Conservation (phyloP, 2,329 filamentous ascomycete species). For the Tolypocladium nubicola region DNA sequence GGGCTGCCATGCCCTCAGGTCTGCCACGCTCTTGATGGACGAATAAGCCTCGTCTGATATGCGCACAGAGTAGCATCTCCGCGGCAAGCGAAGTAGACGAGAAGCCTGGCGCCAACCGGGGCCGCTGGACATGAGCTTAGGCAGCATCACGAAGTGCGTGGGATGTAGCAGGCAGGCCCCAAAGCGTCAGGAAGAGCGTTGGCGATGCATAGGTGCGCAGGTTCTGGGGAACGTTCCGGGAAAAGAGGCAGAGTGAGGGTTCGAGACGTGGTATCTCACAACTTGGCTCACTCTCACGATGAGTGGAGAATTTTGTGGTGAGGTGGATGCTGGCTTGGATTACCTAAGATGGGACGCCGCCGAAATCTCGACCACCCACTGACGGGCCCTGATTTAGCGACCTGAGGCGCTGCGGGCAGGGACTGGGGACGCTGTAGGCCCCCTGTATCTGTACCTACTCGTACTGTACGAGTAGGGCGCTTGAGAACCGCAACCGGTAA, state of each 20-base stretch:
- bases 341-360: background rate
- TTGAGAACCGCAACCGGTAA: background rate
- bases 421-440: background rate
- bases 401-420: background rate
- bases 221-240: background rate
- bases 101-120: background rate
- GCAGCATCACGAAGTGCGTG: background rate
- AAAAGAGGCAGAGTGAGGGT: background rate
- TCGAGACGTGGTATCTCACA: background rate
- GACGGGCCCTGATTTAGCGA: background rate
- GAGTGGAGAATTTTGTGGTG: background rate
- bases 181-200: background rate
- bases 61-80: conserved; percentile 22
- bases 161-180: background rate
- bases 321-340: background rate
- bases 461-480: background rate
- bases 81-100: background rate
- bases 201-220: background rate
- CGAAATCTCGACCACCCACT: background rate
- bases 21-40: conserved; percentile 37
- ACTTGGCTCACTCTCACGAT: background rate
- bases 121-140: background rate
- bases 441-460: background rate
- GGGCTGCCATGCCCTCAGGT: conserved; percentile 43
- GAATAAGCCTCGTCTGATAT: conserved; percentile 14